Conservation (phyloP, 176 grass and related monocot species). For the Aegilops speltoides region DNA sequence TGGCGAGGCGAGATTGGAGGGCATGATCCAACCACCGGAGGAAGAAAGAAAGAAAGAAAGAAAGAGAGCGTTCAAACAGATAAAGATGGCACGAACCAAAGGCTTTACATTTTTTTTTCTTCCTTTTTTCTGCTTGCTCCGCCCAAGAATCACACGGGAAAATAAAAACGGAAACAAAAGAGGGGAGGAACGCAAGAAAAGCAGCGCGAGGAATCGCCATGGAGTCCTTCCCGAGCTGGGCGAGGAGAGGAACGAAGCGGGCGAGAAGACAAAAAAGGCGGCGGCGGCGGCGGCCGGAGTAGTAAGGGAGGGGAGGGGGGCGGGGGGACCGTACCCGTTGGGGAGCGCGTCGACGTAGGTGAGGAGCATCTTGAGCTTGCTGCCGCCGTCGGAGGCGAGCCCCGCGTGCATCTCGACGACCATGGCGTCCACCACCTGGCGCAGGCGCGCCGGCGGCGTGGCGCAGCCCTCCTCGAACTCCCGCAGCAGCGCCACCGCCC, state of each 20-base stretch:
- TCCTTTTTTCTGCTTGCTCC: neutral
- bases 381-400: constrained; percentile 68
- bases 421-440: constrained; percentile 81
- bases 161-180: neutral
- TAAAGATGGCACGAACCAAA: neutral
- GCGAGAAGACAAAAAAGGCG: neutral
- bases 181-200: neutral
- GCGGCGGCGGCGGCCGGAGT: no score
- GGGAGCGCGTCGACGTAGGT: constrained; percentile 73
- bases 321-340: constrained; percentile 37
- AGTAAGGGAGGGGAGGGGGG: neutral
- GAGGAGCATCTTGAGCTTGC: constrained; percentile 93
- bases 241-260: neutral
- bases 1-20: constrained; percentile 27
- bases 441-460: constrained; percentile 52
- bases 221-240: neutral
- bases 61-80: neutral
- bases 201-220: constrained; percentile 1
- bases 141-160: neutral
- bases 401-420: constrained; percentile 86
- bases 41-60: neutral
- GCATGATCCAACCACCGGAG: constrained; percentile 47
- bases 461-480: constrained; percentile 75
- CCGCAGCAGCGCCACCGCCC: constrained; percentile 50
- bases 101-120: neutral